phyloP scores from a whole-genome alignment of 495 filamentous ascomycete species.

The Lophiotrema nucula region DNA sequence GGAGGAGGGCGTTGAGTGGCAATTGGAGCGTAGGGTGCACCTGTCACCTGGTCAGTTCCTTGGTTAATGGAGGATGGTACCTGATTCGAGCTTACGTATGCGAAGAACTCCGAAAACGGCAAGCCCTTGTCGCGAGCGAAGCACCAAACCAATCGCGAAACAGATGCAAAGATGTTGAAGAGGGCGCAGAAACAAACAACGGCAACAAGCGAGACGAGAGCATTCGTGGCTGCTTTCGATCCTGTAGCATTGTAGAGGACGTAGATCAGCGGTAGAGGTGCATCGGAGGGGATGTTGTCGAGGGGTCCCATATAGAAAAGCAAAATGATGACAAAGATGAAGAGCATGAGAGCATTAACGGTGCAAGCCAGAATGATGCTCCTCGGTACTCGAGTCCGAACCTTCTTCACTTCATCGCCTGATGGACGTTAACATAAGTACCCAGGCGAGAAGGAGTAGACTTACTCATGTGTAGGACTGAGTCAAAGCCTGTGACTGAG shows the following conservation, averaged over 20 bases:
- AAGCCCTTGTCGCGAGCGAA: constrained; percentile 35
- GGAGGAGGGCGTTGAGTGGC: constrained; percentile 45
- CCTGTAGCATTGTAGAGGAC: constrained; percentile 25
- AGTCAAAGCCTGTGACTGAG: constrained; percentile 30
- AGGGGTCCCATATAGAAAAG: constrained; percentile 27
- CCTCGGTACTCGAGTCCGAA: constrained; percentile 17
- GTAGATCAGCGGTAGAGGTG: constrained; percentile 22
- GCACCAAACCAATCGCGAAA: constrained; percentile 31
- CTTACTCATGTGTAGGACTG: constrained; percentile 35
- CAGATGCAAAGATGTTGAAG: constrained; percentile 31
- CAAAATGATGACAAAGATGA: constrained; percentile 19
- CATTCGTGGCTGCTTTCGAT: constrained; percentile 24
- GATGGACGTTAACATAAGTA: neutral
- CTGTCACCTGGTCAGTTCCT: constrained; percentile 5
- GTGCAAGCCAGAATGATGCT: constrained; percentile 22
- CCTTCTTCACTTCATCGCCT: constrained; percentile 35
- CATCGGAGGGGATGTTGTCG: constrained; percentile 1
- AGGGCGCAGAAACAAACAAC: constrained; percentile 19
- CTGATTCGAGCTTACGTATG: constrained; percentile 21
- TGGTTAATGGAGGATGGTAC: neutral
- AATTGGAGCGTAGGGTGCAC: constrained; percentile 41
- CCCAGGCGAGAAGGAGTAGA: neutral
- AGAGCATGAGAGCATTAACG: constrained; percentile 17
- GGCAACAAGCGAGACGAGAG: constrained; percentile 8
- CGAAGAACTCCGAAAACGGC: constrained; percentile 32